phyloP scores from a whole-genome alignment of 768 basidiomycete species.

The Chalciporus sphaerocephalus region DNA sequence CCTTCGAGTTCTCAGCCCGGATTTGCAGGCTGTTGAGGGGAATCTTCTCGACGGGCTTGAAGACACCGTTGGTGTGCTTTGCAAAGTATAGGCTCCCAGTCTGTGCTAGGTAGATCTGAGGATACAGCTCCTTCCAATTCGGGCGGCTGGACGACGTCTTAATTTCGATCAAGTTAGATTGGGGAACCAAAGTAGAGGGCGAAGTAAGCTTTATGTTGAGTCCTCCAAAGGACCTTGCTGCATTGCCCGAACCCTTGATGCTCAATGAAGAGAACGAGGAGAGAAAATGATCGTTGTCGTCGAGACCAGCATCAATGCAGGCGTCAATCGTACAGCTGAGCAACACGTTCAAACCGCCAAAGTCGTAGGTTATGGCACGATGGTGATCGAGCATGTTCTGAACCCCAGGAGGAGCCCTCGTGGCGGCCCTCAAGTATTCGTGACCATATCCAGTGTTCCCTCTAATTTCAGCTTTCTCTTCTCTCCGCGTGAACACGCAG shows the following conservation, averaged over 20 bases:
- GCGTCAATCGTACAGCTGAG: conserved; percentile 58
- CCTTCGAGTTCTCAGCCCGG: conserved; percentile 22
- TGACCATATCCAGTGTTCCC: conserved; percentile 47
- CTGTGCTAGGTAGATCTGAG: conserved; percentile 67
- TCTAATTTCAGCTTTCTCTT: conserved; percentile 32
- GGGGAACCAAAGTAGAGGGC: conserved; percentile 32
- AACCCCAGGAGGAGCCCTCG: conserved; percentile 44
- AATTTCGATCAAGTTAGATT: conserved; percentile 34
- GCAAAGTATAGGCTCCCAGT: conserved; percentile 59
- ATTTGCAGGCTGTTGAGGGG: conserved; percentile 32
- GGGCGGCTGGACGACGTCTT: conserved; percentile 30
- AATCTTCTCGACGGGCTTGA: conserved; percentile 46
- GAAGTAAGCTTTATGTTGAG: conserved; percentile 22
- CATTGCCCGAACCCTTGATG: conserved; percentile 6
- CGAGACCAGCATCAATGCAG: conserved; percentile 13
- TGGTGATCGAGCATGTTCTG: conserved; percentile 53
- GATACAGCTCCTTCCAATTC: conserved; percentile 59
- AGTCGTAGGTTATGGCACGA: conserved; percentile 55
- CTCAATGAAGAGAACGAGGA: conserved; percentile 24
- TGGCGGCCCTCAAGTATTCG: conserved; percentile 58
- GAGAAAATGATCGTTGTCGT: conserved; percentile 22
- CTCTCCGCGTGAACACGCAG: conserved; percentile 54
- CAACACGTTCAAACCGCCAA: conserved; percentile 54
- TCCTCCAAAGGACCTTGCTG: conserved; percentile 1
- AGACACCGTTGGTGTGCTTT: conserved; percentile 51